A percentile compares a stretch with the other conserved stretches of the same genome.
Conservation (phyloP, 2,329 filamentous ascomycete genomes). For the Neonectria ditissima region DNA sequence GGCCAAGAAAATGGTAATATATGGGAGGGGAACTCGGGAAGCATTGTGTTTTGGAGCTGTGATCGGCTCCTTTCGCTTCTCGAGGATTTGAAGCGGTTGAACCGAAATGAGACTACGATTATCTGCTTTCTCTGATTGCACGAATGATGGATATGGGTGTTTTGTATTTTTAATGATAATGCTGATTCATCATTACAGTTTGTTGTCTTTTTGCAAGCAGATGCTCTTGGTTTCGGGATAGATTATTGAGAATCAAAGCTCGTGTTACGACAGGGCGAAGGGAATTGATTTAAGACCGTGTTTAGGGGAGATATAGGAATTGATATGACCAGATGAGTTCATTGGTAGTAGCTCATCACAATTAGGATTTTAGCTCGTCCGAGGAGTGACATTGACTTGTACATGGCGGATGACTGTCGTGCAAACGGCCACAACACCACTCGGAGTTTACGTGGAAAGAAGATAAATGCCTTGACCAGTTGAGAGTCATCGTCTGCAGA, state of each 20-base stretch:
- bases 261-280: too few relatives aligned
- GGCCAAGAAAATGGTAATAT: slow-evolving; percentile 18
- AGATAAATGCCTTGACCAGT: background rate
- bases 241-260: background rate
- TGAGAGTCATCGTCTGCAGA: slow-evolving; percentile 10
- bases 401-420: background rate
- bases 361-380: background rate
- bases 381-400: background rate
- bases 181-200: background rate
- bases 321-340: background rate
- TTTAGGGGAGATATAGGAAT: too few relatives aligned
- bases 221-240: background rate
- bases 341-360: background rate
- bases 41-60: background rate
- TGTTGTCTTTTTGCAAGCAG: background rate
- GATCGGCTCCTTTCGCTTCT: background rate
- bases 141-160: background rate
- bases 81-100: background rate
- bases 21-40: background rate
- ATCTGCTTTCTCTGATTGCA: background rate
- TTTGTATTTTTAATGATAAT: background rate
- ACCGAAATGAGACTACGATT: too few relatives aligned
- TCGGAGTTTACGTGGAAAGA: background rate
- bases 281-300: background rate
- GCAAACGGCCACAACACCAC: background rate